These are phyloP conservation scores for Tolypocladium paradoxum DNA, from an alignment of 2,329 filamentous ascomycete genomes.

Conservation along the genomic window DNA sequence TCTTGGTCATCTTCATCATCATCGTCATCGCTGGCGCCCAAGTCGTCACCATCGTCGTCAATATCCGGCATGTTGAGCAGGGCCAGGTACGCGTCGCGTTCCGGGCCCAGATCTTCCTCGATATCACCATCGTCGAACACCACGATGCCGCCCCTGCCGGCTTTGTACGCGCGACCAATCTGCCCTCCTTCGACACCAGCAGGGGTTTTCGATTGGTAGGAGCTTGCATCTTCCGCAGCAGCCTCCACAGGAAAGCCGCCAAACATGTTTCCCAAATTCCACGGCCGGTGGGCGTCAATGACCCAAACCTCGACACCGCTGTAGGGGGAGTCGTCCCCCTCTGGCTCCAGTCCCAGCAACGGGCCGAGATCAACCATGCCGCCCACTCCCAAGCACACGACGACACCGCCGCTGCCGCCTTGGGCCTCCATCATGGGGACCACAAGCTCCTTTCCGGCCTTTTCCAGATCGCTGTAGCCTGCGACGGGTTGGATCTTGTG, in stretches of 20 bases:
- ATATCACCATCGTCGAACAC: constrained; percentile 97
- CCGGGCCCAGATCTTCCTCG: constrained; percentile 62
- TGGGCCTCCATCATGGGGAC: constrained; percentile 75
- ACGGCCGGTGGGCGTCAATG: constrained; percentile 80
- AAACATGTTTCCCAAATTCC: constrained; percentile 92
- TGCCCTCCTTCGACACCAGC: constrained; percentile 62
- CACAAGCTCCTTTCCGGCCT: constrained; percentile 68
- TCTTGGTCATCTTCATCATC: constrained; percentile 46
- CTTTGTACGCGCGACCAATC: constrained; percentile 60
- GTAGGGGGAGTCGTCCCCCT: constrained; percentile 56
- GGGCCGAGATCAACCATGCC: constrained; percentile 81
- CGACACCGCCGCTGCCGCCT: constrained; percentile 78
- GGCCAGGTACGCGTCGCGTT: constrained; percentile 76
- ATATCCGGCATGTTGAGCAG: constrained; percentile 84
- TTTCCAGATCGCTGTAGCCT: constrained; percentile 81
- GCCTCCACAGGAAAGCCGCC: constrained; percentile 55
- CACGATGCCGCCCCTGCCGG: constrained; percentile 76
- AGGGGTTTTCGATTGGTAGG: constrained; percentile 40
- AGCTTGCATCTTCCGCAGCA: constrained; percentile 33
- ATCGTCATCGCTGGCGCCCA: constrained; percentile 58
- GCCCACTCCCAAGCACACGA: constrained; percentile 86
- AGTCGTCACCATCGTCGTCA: constrained; percentile 66
- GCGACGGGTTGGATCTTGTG: constrained; percentile 95
- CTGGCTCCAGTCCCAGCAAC: constrained; percentile 58
- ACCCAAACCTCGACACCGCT: constrained; percentile 93